Evolutionary conservation across 1,139 yeast genomes (phyloP), one percentile per base, ranked within the genome.

Genomic region (Arxiozyma slooffiae): DNA sequence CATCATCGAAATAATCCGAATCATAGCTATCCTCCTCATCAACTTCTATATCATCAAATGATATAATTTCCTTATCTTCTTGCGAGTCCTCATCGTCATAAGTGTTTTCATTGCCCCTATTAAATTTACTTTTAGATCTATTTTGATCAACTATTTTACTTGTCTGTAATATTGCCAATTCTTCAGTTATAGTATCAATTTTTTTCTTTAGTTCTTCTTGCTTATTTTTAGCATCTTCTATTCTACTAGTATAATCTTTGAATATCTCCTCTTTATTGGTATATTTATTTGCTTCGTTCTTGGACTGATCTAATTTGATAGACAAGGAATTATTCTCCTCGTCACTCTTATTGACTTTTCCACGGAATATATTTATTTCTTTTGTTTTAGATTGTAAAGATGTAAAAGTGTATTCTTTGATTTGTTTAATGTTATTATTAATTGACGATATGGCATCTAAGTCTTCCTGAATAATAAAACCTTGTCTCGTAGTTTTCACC

Each of bases 401-500:
- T 16, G 54, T 53, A 24, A 48, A 49, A 8, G 55, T 50, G 26
- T 45, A 41, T n/a, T 51, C 36, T 26, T 51, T 51, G 21, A 60
- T 48, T 38, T 51, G 48, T 24, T 50, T 43, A 4, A 57, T 47
- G 38, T 52, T 55, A 9, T 47, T 49, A 38, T 55, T 56, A 17
- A 60, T 60, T 34, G 48, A 52, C 7, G 46, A 45, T 38, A 62
- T 42, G 4, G 57, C 48, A 14, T 53, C 52, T n/a, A 56, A 41
- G 48, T 59, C 62, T 16, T 59, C 57, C 9, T 57, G 53, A 11
- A 59, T 58, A 7, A 54, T 56, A 44, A 62, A 62, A 38, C 55
- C 59, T 40, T 57, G 58, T n/a, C 65, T 56, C 6, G 61, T 56
- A 17, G 57, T 57, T 43, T 56, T 54, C 18, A 63, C 44, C 11